Conservation (phyloP, 1,284 basidiomycete species). For the Pseudozyma sp. region DNA sequence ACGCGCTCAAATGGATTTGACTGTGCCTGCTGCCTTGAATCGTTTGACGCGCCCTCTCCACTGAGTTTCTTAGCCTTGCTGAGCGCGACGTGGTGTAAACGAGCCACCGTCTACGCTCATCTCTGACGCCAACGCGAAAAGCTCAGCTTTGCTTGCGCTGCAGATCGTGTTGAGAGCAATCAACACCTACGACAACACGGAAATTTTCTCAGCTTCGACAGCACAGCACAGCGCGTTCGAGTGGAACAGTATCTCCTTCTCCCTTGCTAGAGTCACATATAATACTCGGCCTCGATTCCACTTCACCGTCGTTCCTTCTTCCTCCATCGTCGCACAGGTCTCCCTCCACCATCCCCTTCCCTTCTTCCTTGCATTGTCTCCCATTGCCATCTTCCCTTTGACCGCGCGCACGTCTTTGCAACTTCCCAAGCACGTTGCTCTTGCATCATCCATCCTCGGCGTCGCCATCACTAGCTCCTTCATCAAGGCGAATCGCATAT, state of each 20-base stretch:
- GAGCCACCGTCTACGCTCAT: background rate
- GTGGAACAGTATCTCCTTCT: background rate
- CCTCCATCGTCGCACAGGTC: conserved; percentile 42
- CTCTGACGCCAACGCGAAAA: conserved; percentile 19
- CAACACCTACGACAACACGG: conserved; percentile 30
- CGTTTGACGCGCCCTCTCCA: background rate
- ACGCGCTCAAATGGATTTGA: background rate
- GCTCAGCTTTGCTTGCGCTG: conserved; percentile 16
- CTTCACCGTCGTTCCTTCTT: conserved; percentile 21
- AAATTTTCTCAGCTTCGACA: conserved; percentile 17
- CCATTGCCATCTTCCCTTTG: conserved; percentile 3
- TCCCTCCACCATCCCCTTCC: conserved; percentile 1
- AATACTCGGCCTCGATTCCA: conserved; percentile 25
- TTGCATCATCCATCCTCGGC: conserved; percentile 10
- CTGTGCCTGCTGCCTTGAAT: background rate
- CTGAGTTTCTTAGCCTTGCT: background rate
- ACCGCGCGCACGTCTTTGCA: conserved; percentile 23
- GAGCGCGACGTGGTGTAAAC: conserved; percentile 37
- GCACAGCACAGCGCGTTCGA: conserved; percentile 12
- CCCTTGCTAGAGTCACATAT: conserved; percentile 20
- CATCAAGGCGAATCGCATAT: conserved; percentile 14
- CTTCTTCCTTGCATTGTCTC: background rate
- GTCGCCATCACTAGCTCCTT: conserved; percentile 9
- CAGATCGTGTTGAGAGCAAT: conserved; percentile 25
- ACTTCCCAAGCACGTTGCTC: conserved; percentile 1